Evolutionary conservation across 192 early-diverging fungal species (phyloP).

Genomic region (Gigaspora rosea): DNA sequence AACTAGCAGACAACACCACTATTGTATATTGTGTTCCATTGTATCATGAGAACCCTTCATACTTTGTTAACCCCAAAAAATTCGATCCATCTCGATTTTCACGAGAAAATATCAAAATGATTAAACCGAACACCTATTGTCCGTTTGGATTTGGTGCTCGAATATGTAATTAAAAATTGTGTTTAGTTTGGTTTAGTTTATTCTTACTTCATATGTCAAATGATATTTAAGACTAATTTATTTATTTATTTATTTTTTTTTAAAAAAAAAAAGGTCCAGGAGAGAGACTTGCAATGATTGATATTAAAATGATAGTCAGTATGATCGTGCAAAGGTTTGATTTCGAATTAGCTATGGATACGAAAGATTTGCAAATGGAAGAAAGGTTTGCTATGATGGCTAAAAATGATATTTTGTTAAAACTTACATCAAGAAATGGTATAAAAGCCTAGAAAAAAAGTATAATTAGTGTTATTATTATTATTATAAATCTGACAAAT

Average conservation of each 20-base stretch:
- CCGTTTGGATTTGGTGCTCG: constrained; percentile 19
- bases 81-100: constrained; percentile 15
- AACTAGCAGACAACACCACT: neutral
- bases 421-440: neutral
- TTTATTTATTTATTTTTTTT: too few relatives aligned
- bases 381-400: constrained; percentile 15
- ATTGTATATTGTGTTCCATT: constrained; percentile 12
- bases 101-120: neutral
- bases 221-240: too few relatives aligned
- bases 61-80: neutral
- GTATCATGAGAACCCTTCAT: neutral
- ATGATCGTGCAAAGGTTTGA: constrained; percentile 16
- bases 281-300: neutral
- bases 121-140: constrained; percentile 4
- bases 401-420: constrained; percentile 20
- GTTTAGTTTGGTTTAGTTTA: too few relatives aligned
- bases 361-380: neutral
- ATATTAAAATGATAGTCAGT: neutral
- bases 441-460: too few relatives aligned
- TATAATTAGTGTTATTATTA: too few relatives aligned
- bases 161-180: neutral
- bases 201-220: too few relatives aligned
- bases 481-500: too few relatives aligned
- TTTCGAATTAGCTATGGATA: neutral
- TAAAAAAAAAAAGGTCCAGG: neutral